Evolutionary conservation across 2,329 filamentous ascomycete species (phyloP).

Genomic region (Fusarium succisae): DNA sequence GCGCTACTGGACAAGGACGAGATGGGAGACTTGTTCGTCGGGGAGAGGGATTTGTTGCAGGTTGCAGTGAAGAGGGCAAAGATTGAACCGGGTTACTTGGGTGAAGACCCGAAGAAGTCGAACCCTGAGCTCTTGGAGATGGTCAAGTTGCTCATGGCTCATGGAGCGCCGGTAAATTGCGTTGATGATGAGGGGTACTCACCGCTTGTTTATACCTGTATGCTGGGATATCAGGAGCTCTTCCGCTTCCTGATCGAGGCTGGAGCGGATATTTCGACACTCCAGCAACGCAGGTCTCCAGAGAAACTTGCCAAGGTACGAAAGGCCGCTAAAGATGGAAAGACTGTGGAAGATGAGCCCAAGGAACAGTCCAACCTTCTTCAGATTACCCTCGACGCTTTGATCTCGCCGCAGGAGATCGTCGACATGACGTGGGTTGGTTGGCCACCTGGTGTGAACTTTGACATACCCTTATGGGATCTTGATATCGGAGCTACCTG

Average conservation of each 20-base stretch:
- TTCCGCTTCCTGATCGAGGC: not conserved
- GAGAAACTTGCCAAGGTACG: not conserved
- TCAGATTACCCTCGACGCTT: constrained; percentile 4
- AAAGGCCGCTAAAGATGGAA: not conserved
- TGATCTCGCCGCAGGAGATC: constrained; percentile 9
- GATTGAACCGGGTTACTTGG: not conserved
- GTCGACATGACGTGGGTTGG: constrained; percentile 11
- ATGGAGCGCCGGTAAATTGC: not conserved
- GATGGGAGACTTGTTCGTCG: not conserved
- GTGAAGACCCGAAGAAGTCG: not conserved
- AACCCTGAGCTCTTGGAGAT: constrained; percentile 5
- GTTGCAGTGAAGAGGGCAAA: not conserved
- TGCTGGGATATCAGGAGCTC: constrained; percentile 8
- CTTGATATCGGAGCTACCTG: not conserved
- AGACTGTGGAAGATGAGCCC: not conserved
- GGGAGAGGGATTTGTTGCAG: constrained; percentile 4
- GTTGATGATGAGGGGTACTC: constrained; percentile 2
- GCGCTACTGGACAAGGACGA: not conserved
- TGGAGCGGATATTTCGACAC: not conserved
- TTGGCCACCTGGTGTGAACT: constrained; percentile 8
- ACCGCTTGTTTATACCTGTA: constrained; percentile 1
- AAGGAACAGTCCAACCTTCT: not conserved
- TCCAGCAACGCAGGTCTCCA: not conserved
- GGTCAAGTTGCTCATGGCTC: constrained; percentile 1
- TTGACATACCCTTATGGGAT: not conserved